These are phyloP conservation scores for Halophytophthora polymorphica DNA, from an alignment of 352 stramenopile species.

Conservation along the genomic window DNA sequence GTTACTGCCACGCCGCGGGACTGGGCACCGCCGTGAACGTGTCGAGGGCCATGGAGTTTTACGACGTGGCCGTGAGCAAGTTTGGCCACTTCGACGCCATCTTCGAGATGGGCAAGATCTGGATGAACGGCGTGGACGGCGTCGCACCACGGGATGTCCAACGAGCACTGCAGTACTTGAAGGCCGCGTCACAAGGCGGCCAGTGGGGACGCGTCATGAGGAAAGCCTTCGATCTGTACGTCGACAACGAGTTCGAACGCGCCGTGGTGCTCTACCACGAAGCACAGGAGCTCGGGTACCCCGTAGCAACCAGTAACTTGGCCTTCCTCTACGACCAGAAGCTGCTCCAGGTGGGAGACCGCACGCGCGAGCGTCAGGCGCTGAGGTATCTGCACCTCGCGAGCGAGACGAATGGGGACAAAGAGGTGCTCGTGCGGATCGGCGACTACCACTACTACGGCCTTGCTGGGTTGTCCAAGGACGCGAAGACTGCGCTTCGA, in stretches of 20 bases:
- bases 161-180: constrained; percentile 44
- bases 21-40: constrained; percentile 57
- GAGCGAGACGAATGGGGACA: constrained; percentile 39
- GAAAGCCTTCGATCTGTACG: constrained; percentile 63
- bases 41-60: constrained; percentile 57
- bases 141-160: constrained; percentile 19
- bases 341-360: constrained; percentile 21
- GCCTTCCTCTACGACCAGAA: constrained; percentile 73
- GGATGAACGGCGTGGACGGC: constrained; percentile 30
- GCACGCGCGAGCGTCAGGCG: constrained; percentile 26
- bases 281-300: constrained; percentile 56
- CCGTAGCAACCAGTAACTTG: constrained; percentile 65
- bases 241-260: constrained; percentile 34
- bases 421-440: constrained; percentile 61
- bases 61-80: constrained; percentile 47
- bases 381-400: constrained; percentile 40
- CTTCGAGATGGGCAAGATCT: constrained; percentile 66
- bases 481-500: constrained; percentile 36
- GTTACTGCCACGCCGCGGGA: constrained; percentile 71
- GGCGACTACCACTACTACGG: constrained; percentile 81
- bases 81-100: constrained; percentile 88
- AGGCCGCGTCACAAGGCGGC: constrained; percentile 58
- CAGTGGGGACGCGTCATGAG: constrained; percentile 56
- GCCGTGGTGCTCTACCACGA: constrained; percentile 65
- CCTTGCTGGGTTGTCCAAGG: constrained; percentile 30